Evolutionary conservation across 2,329 filamentous ascomycete genomes (phyloP), one percentile per base, ranked within the genome.

Genomic region (Ascocoryne sarcoides): DNA sequence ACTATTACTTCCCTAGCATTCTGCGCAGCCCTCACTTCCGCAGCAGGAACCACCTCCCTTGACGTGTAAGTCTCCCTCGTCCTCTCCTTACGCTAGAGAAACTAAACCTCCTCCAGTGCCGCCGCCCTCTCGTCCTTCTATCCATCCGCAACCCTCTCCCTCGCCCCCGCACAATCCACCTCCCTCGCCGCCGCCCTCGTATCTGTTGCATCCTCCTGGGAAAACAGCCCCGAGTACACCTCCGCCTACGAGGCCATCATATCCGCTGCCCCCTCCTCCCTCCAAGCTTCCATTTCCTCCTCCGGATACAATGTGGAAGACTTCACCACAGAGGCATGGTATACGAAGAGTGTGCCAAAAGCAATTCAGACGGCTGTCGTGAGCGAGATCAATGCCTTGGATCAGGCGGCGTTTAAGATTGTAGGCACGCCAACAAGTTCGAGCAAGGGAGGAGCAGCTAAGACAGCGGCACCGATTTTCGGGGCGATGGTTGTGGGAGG

Each of bases 61-160:
- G 34, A 51, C 21, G 44, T 53, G 47, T 53, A 51, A 42, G 48
- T 46, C 10, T 18, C 17, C 21, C 36, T 32, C 4, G 10, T 15
- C 12, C 14, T 3, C 28, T n/a, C 7, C 12, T 18, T 5, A 18
- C 26, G 20, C 8, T 5, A 19, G 23, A 18, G 12, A 7, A 31
- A n/a, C 5, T 3, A 19, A 32, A n/a, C 19, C 9, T n/a, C 14
- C 10, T 20, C 9, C 32, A 54, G 51, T 17, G 34, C 10, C 10
- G 49, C 49, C 7, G 42, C 52, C 3, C 51, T 53, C 26, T 49
- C 49, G 2, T 12, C 29, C 0, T 54, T 49, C 44, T 52, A 44
- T 40, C 40, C 44, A 7, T 9, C 31, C 29, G 26, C 26, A 2
- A 50, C 50, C 2, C 51, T 50, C 7, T 32, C 32, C 3, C 31